phyloP scores from a whole-genome alignment of 768 basidiomycete species.

The Exidia glandulosa region DNA sequence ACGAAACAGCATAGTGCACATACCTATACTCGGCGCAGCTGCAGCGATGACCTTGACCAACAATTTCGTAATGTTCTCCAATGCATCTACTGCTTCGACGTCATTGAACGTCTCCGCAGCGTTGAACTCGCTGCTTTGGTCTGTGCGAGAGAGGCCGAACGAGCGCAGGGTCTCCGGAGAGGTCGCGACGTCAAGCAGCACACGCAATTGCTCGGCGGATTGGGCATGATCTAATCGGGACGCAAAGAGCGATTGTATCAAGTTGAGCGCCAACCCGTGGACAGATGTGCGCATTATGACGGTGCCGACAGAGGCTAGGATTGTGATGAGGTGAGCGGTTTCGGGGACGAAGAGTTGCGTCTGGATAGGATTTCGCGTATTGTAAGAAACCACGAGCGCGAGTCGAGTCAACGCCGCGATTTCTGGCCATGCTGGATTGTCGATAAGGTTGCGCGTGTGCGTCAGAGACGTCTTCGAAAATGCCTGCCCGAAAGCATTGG shows the following conservation, averaged over 20 bases:
- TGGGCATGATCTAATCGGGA: constrained; percentile 46
- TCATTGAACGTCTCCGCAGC: constrained; percentile 43
- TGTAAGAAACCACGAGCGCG: constrained; percentile 59
- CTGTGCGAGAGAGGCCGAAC: constrained; percentile 62
- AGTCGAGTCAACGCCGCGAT: constrained; percentile 72
- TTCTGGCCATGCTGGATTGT: constrained; percentile 71
- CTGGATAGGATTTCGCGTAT: constrained; percentile 48
- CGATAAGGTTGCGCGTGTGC: constrained; percentile 48
- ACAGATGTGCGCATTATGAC: constrained; percentile 65
- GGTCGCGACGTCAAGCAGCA: constrained; percentile 51
- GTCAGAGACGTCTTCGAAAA: constrained; percentile 62
- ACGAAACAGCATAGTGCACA: too few species aligned
- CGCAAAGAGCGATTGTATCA: constrained; percentile 65
- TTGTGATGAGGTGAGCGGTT: constrained; percentile 63
- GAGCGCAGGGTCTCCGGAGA: constrained; percentile 45
- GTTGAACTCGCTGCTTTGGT: constrained; percentile 58
- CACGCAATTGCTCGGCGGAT: constrained; percentile 43
- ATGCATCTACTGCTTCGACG: constrained; percentile 44
- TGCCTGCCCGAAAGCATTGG: constrained; percentile 32
- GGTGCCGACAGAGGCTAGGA: constrained; percentile 69
- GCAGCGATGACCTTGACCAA: constrained; percentile 21
- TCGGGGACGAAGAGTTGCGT: constrained; percentile 78
- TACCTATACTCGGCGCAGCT: background rate
- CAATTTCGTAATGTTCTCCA: constrained; percentile 55
- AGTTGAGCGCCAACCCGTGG: constrained; percentile 72